phyloP scores from a whole-genome alignment of 73 alveolate species.

The Paramecium caudatum region DNA sequence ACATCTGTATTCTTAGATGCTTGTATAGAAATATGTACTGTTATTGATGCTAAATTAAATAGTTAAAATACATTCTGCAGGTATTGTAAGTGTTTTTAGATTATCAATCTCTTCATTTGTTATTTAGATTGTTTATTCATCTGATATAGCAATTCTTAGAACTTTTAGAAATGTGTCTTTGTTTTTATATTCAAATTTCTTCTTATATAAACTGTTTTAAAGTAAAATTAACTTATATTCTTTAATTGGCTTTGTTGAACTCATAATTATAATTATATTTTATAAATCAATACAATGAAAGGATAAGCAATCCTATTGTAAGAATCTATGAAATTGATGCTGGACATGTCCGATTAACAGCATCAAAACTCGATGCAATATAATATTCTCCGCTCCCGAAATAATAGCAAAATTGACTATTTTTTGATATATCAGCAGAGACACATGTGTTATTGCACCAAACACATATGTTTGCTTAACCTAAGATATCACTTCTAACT shows the following conservation, averaged over 20 bases:
- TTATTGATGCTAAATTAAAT: neutral
- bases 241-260: conserved; percentile 43
- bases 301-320: no score
- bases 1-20: conserved; percentile 14
- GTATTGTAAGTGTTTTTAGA: conserved; percentile 16
- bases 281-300: neutral
- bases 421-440: no score
- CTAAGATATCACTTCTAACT: no score
- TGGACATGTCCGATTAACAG: no score
- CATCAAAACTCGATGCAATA: no score
- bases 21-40: neutral
- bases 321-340: no score
- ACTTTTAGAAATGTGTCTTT: conserved; percentile 47
- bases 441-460: no score
- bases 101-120: conserved; percentile 11
- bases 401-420: no score
- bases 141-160: conserved; percentile 9
- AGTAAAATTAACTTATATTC: conserved; percentile 51
- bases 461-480: no score
- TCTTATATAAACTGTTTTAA: neutral
- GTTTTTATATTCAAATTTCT: conserved; percentile 49
- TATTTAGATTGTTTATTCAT: neutral
- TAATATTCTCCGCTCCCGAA: no score
- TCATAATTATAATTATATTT: neutral
- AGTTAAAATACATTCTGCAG: conserved; percentile 26